Evolutionary conservation across 495 filamentous ascomycete species (phyloP), one percentile per base, ranked within the genome.

Genomic region (Podospora anserina): DNA sequence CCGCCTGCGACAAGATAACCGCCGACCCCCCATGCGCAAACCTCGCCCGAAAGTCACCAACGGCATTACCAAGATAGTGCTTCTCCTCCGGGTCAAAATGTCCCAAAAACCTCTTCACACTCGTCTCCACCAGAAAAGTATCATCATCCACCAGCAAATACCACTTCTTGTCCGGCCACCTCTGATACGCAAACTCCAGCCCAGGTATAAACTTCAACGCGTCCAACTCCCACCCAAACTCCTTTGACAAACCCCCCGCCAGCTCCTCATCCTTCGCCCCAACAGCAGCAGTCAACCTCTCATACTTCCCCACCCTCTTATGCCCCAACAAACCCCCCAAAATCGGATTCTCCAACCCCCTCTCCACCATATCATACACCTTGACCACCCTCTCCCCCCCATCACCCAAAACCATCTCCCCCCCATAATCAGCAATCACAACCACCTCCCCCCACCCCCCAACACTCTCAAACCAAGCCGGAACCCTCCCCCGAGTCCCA

Each of bases 21-120:
- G 77, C 78, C 5, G 82, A 83, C 6, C 82, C 82, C 7, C 82
- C 82, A 66, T 84, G 82, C 16, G 82, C 81, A 68, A 84, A 84
- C 61, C 82, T 80, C 2, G 72, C 74, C 32, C 76, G 76, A 70
- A 77, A 84, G 63, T 82, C 82, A 28, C 82, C 82, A 3, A 83
- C 81, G 3, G 81, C 79, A 61, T 82, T 84, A n/a, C 82, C 82
- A n/a, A 84, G 67, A 68, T 82, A 83, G 26, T 82, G 75, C 18
- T 79, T 76, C n/a, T 73, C 57, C 4, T 66, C 27, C 13, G 78
- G 74, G 65, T 83, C 76, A 62, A 84, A 72, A 59, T 82, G 79
- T 13, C 70, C 72, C 0, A 84, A 74, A 5, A 84, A 67, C 0
- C 78, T 69, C 20, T 69, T 64, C 26, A 84, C 55, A 7, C 82